Percentiles rank a stretch among this genome's conserved stretches.
phyloP scores from a whole-genome alignment of 73 alveolate species.

The Tetrahymena elliotti region DNA sequence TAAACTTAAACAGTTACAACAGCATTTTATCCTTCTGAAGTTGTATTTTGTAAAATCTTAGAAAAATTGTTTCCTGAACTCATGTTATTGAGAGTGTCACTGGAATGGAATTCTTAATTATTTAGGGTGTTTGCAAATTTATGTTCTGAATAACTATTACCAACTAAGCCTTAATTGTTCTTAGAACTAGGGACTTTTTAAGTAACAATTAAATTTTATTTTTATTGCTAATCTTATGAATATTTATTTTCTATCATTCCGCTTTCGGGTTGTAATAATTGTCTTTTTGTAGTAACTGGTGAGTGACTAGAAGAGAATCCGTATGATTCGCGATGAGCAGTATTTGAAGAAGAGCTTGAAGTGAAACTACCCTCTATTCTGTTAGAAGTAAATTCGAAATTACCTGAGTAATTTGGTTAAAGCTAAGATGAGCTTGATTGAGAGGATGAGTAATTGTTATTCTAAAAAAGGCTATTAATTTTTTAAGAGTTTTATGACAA shows the following conservation, averaged over 20 bases:
- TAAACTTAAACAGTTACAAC: background rate
- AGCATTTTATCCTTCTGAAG: background rate
- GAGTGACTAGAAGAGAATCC: background rate
- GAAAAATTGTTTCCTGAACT: background rate
- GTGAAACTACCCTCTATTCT: background rate
- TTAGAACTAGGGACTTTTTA: background rate
- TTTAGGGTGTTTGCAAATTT: background rate
- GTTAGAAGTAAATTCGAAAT: background rate
- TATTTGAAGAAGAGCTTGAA: background rate
- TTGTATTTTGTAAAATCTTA: background rate
- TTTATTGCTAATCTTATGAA: background rate
- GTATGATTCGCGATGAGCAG: background rate
- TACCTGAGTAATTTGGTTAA: background rate
- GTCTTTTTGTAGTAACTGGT: background rate
- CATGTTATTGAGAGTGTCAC: background rate
- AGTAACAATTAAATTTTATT: background rate
- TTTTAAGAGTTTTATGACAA: background rate
- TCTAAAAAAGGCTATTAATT: background rate
- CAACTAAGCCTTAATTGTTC: background rate
- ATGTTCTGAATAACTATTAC: background rate
- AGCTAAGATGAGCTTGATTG: background rate
- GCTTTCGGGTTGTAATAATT: background rate
- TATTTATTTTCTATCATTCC: background rate
- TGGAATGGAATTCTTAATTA: background rate
- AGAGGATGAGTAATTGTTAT: background rate